Base-by-base conservation (phyloP, 2,329 filamentous ascomycete genomes). In the Chalaropsis ovoidea region DNA sequence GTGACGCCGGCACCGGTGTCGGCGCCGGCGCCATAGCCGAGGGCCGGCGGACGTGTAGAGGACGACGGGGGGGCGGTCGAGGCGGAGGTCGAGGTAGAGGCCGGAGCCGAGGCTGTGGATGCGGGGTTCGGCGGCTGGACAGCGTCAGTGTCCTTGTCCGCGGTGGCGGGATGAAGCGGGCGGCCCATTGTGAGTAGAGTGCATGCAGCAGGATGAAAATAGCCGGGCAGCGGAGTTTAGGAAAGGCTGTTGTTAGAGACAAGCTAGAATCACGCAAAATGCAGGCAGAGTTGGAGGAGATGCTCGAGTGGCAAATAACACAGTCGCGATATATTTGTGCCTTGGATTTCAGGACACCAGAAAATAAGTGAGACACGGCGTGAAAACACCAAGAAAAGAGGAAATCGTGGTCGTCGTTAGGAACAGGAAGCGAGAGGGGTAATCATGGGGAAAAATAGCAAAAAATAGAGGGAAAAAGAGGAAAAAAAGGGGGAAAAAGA, bases 401-500 rank as follows among this genome's bases (percentile, higher is more conserved):
- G 54, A 19, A n/a, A 66, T 66, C 63, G 68, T 65, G 42, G 65
- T 61, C 22, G 63, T 64, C 54, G 64, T 35, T 43, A 65, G 39
- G 54, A 42, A 58, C 27, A 65, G 56, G 49, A 68, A 63, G 31
- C 63, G 67, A 61, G 68, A 62, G 45, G 60, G 62, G 27, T 47
- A 54, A 31, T 47, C 35, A 27, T 24, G 42, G 47, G 24, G n/a
- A 54, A 43, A 35, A 64, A 63, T 1, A 39, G 41, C 60, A 52
- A 62, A 39, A 68, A 71, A 19, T 70, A 67, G 2, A 71, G n/a
- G n/a, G 31, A 31, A 6, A 73, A 17, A 71, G 72, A 45, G 31
- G 68, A 22, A 41, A 61, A 41, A 47, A 49, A 39, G n/a, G 19
- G 24, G 47, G 24, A 56, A 45, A 10, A 64, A 64, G n/a, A 27